These are phyloP conservation scores for Geosmithia morbida DNA, from an alignment of 2,329 filamentous ascomycete species.

Conservation along the genomic window DNA sequence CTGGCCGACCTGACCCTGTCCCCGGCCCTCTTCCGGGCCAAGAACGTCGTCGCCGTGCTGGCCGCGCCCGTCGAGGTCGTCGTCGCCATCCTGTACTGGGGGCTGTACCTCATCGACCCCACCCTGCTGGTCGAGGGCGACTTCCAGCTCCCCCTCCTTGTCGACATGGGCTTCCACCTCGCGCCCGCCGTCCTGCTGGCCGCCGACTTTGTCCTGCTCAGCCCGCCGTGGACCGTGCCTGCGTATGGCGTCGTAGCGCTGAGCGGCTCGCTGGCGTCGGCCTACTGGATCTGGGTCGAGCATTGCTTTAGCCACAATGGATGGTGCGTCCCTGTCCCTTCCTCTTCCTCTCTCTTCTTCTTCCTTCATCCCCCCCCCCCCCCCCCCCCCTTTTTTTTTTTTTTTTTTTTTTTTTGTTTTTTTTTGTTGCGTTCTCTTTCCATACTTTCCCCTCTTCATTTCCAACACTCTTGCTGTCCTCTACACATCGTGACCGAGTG, in stretches of 20 bases:
- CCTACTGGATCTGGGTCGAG: conserved; percentile 69
- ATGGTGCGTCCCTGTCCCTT: conserved; percentile 26
- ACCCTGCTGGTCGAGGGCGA: conserved; percentile 37
- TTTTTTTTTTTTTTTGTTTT: no score
- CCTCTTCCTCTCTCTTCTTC: no score
- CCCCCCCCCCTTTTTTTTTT: no score
- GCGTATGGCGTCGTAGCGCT: conserved; percentile 43
- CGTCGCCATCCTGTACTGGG: conserved; percentile 62
- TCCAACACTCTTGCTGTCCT: no score
- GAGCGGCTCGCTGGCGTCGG: conserved; percentile 43
- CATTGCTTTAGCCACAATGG: conserved; percentile 54
- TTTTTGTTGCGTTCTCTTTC: no score
- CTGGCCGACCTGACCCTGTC: conserved; percentile 50
- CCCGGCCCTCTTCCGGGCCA: conserved; percentile 42
- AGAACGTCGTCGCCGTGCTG: conserved; percentile 52
- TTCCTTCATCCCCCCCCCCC: no score
- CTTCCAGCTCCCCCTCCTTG: conserved; percentile 36
- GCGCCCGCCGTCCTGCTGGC: conserved; percentile 50
- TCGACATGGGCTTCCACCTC: conserved; percentile 52
- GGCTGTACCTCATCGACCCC: conserved; percentile 42
- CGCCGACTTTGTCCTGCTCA: conserved; percentile 52
- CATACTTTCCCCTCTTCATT: no score
- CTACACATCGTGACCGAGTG: no score
- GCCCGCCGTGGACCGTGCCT: conserved; percentile 57
- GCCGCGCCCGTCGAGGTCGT: conserved; percentile 57